Evolutionary conservation across 2,329 filamentous ascomycete genomes (phyloP).

Genomic region (Calonectria honghensis): DNA sequence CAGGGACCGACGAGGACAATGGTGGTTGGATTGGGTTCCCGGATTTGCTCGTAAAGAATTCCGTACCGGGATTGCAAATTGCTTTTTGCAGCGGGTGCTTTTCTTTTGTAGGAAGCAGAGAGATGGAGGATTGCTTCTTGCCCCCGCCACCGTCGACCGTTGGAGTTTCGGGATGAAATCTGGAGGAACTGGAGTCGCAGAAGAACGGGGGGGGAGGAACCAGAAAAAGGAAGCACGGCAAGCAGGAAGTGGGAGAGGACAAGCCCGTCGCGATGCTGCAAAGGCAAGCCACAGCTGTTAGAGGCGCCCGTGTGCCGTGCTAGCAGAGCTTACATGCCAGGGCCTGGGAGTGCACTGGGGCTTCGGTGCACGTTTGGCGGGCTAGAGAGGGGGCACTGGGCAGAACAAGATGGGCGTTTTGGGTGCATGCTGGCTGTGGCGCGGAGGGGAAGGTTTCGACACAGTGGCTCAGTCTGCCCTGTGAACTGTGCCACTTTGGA

Average conservation of each 20-base stretch:
- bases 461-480: conserved; percentile 26
- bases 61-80: conserved; percentile 33
- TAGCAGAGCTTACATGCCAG: conserved; percentile 25
- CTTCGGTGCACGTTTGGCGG: conserved; percentile 25
- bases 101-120: conserved; percentile 28
- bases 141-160: conserved; percentile 25
- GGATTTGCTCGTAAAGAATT: conserved; percentile 34
- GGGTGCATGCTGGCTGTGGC: conserved; percentile 15
- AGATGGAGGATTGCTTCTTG: conserved; percentile 27
- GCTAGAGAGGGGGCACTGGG: conserved; percentile 13
- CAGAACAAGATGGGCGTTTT: conserved; percentile 22
- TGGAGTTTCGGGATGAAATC: conserved; percentile 31
- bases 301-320: conserved; percentile 29
- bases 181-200: conserved; percentile 34
- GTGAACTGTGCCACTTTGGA: conserved; percentile 30
- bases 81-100: conserved; percentile 29
- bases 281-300: conserved; percentile 36
- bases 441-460: conserved; percentile 30
- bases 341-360: conserved; percentile 14
- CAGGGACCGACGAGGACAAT: conserved; percentile 20
- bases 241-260: conserved; percentile 14
- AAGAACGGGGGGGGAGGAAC: conserved; percentile 25
- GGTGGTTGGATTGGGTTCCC: conserved; percentile 21
- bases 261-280: conserved; percentile 32
- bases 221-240: conserved; percentile 26